Evolutionary conservation across 176 grass and related monocot genomes (phyloP), one percentile per base, ranked within the genome.

Genomic region (Hsuehochloa calcarea): DNA sequence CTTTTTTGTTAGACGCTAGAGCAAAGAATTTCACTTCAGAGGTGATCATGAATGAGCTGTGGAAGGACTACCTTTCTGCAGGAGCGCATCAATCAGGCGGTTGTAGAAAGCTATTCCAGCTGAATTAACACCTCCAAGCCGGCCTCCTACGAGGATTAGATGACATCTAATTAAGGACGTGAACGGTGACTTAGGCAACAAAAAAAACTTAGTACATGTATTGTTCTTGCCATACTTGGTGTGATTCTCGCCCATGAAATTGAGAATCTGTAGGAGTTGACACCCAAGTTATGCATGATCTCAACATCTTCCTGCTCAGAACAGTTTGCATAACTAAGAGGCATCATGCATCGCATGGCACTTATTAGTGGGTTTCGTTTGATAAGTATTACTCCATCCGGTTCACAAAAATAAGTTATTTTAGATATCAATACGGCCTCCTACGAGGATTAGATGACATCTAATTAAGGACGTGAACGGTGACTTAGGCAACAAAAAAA

Each of bases 61-160:
- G 22, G 38, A 17, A n/a, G 5, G 37, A 22, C 14, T 84, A 94
- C 89, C 89, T 76, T 87, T 92, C 26, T 74, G 20, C 40, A 90
- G 37, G 11, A 92, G 77, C 5, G 80, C 65, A 35, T 65, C 81
- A 0, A 94, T 92, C 5, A 94, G 84, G 17, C 75, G 74, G 78
- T 90, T 70, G 37, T 94, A 94, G 81, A 94, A 94, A 9, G 80
- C 87, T 38, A 94, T 67, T 56, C 92, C 92, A 16, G 46, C 77
- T 39, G 75, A 8, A 46, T 90, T 92, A 9, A 88, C 81, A 6
- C 66, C 90, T 8, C 87, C 92, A 76, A 76, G 59, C 40, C 40
- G 56, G 6, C 92, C 92, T 75, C 90, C 92, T 94, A 15, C 29
- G 2, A 50, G 0, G 22, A 65, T 3, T 40, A 12, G 3, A 50